Conservation (phyloP, 2,329 filamentous ascomycete genomes). For the Helminthosporium solani region DNA sequence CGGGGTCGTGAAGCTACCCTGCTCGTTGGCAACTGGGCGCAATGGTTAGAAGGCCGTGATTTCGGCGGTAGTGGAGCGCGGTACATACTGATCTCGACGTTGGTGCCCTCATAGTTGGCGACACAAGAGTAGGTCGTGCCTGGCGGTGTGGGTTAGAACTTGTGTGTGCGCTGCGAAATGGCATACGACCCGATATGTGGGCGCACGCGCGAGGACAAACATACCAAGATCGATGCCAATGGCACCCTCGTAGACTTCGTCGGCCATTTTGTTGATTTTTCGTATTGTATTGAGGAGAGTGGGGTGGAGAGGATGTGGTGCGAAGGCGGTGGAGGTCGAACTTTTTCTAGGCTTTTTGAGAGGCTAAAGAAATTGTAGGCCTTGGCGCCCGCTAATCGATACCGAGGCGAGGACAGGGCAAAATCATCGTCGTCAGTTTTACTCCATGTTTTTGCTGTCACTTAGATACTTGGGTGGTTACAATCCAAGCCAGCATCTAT, state of each 20-base stretch:
- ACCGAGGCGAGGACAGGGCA: constrained; percentile 2
- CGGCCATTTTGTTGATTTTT: constrained; percentile 70
- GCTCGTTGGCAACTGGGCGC: constrained; percentile 85
- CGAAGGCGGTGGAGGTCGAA: constrained; percentile 26
- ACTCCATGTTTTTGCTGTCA: too few relatives aligned
- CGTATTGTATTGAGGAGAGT: constrained; percentile 25
- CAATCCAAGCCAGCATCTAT: too few relatives aligned
- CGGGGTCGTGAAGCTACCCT: constrained; percentile 97
- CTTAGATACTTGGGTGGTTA: too few relatives aligned
- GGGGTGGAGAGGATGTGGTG: constrained; percentile 32
- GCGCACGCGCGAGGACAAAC: constrained; percentile 15
- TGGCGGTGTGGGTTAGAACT: constrained; percentile 48
- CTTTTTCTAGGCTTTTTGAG: constrained; percentile 16
- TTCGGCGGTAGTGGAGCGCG: constrained; percentile 6
- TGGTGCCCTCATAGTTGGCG: constrained; percentile 98
- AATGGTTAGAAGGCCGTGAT: constrained; percentile 18
- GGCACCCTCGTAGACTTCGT: constrained; percentile 99
- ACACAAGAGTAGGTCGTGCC: constrained; percentile 99
- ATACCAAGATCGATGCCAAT: constrained; percentile 99
- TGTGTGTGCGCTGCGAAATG: constrained; percentile 4
- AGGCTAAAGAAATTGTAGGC: constrained; percentile 12
- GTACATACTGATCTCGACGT: constrained; percentile 92
- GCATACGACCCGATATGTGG: constrained; percentile 13
- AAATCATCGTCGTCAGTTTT: too few relatives aligned
- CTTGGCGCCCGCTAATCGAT: constrained; percentile 20